Evolutionary conservation across 31 red algal genomes (phyloP).

Genomic region (Odonthalia washingtoniensis): DNA sequence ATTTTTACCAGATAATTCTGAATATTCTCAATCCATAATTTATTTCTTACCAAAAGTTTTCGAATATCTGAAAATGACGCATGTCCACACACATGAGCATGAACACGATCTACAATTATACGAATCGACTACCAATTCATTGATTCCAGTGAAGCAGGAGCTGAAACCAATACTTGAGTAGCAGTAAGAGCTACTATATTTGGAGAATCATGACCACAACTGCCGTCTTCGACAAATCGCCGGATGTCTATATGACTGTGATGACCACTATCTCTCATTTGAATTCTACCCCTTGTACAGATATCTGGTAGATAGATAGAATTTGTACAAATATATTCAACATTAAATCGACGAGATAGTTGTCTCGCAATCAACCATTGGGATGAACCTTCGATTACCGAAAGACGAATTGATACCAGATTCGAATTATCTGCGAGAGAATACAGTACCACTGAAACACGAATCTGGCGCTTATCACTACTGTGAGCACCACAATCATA

Average conservation of each 20-base stretch:
- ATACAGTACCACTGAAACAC: conserved; percentile 20
- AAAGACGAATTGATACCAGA: neutral
- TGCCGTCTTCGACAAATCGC: neutral
- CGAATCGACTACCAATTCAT: neutral
- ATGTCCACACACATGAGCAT: neutral
- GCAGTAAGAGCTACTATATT: neutral
- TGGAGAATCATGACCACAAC: neutral
- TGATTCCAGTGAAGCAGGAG: neutral
- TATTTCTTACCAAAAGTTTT: neutral
- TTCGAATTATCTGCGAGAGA: neutral
- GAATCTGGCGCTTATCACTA: conserved; percentile 21
- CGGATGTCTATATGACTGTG: neutral
- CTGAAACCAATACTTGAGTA: too few relatives aligned
- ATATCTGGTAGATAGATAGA: neutral
- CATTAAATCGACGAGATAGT: neutral
- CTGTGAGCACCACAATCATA: neutral
- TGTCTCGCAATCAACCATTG: conserved; percentile 33
- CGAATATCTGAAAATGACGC: neutral
- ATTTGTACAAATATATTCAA: neutral
- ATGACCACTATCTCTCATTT: neutral
- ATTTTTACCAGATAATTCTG: neutral
- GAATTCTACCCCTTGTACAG: neutral
- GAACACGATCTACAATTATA: neutral
- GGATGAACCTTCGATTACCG: conserved; percentile 33
- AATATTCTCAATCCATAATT: neutral